Base-by-base conservation (phyloP, 768 basidiomycete species). In the button mushroom (Agaricus bisporus) region DNA sequence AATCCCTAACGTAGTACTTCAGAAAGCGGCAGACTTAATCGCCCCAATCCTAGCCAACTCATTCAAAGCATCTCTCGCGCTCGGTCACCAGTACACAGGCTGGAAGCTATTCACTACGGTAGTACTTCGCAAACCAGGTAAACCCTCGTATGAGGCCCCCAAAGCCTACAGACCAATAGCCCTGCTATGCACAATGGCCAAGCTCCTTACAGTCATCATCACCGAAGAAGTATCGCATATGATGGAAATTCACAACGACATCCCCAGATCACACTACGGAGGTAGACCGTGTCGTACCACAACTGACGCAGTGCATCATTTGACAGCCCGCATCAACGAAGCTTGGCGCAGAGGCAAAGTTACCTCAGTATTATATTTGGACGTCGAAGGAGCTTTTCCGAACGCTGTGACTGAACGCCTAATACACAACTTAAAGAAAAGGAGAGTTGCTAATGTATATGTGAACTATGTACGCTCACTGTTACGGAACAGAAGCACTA, bases 301-400 rank as follows among this genome's bases (percentile, higher is more conserved):
- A 0, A 64, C 64, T 0, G 69, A 75, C 56, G 62, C 71, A 0
- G 51, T 71, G 6, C 61, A 67, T 46, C 42, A 65, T 4, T 54
- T 74, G 0, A 63, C 69, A n/a, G 53, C 67, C 8, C 65, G 57
- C 14, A 61, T 76, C 25, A 67, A 73, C 43, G 62, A 70, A 4
- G 67, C 69, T 0, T 76, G 73, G 74, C 36, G 64, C 0, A 45
- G 49, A 4, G 46, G 58, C 0, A 60, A 66, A 14, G 71, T 75
- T 0, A 70, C 59, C 0, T 64, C 62, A 2, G 61, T 63, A 0
- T 65, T 74, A 0, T 74, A 69, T 58, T 63, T 74, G 0, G 73
- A 77, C 52, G 66, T 76, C 1, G 62, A 73, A 56, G 73, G 66
- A 0, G 73, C 72, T 1, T 77, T 75, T 54, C 74, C 70, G 0